Conservation (phyloP, 108 stramenopile genomes). For the Cyclotella atomus region DNA sequence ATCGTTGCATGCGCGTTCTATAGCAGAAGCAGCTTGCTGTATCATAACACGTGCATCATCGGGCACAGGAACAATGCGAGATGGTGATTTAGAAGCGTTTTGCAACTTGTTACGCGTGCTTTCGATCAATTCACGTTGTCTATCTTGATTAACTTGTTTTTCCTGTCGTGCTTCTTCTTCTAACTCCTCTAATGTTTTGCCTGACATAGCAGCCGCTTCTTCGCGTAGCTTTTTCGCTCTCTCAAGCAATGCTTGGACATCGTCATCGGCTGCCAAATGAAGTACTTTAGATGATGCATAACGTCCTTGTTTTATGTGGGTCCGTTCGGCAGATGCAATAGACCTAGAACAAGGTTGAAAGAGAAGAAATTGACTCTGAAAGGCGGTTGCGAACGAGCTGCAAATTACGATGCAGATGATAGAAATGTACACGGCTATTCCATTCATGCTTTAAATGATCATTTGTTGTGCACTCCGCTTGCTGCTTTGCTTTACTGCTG, state of each 20-base stretch:
- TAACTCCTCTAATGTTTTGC: conserved; percentile 75
- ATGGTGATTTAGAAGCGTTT: neutral
- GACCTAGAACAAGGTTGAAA: neutral
- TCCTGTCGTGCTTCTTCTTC: conserved; percentile 61
- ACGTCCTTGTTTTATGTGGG: neutral
- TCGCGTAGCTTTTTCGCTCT: conserved; percentile 67
- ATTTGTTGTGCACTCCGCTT: too few relatives aligned
- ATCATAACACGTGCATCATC: conserved; percentile 65
- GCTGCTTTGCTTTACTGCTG: too few relatives aligned
- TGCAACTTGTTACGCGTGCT: conserved; percentile 19
- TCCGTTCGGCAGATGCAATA: neutral
- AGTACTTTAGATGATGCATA: neutral
- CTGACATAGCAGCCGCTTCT: conserved; percentile 77
- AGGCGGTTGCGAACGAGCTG: neutral
- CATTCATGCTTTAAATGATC: too few relatives aligned
- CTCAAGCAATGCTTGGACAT: conserved; percentile 63
- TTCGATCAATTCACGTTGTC: conserved; percentile 13
- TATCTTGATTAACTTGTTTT: conserved; percentile 35
- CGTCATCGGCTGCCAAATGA: conserved; percentile 29
- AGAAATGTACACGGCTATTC: too few relatives aligned
- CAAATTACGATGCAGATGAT: neutral
- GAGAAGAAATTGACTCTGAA: neutral
- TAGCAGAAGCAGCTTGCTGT: conserved; percentile 69
- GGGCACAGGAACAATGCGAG: conserved; percentile 42
- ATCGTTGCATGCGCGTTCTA: conserved; percentile 78